Percentiles rank a stretch among this genome's conserved stretches.
Conservation (phyloP, 805 yeast genomes). For the Lipomyces spencermartinsiae region DNA sequence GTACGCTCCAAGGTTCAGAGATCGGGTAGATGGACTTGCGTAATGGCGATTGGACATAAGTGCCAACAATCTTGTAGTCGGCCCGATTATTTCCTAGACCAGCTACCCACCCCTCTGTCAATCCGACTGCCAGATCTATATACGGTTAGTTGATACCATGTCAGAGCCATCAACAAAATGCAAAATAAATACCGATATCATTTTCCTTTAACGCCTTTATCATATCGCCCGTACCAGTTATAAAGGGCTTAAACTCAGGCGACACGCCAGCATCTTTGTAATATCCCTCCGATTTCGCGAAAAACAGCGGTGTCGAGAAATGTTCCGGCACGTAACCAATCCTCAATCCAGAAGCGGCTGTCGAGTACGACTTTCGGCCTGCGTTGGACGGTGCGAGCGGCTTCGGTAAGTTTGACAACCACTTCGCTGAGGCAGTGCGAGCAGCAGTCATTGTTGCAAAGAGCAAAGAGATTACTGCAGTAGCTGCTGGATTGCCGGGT, state of each 20-base stretch:
- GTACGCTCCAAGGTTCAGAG: not conserved
- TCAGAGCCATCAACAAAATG: not conserved
- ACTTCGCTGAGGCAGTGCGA: not conserved
- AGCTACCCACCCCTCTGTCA: constrained; percentile 89
- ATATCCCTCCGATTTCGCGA: constrained; percentile 67
- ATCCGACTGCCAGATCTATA: constrained; percentile 74
- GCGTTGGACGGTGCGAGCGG: not conserved
- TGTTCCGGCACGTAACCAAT: constrained; percentile 93
- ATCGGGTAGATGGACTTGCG: constrained; percentile 47
- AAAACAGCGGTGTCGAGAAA: constrained; percentile 82
- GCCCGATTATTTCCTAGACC: constrained; percentile 76
- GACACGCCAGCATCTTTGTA: constrained; percentile 58
- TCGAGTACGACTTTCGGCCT: not conserved
- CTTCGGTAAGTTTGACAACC: not conserved
- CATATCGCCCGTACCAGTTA: constrained; percentile 88
- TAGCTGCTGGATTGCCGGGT: not conserved
- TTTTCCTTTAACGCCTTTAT: constrained; percentile 70
- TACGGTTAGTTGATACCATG: not conserved
- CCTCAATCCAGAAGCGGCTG: constrained; percentile 15
- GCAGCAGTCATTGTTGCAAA: not conserved
- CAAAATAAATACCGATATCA: constrained; percentile 56
- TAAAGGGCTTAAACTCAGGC: constrained; percentile 68
- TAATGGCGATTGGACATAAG: constrained; percentile 84
- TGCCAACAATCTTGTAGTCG: constrained; percentile 71
- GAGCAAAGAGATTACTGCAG: not conserved